Conservation (phyloP, 2,329 filamentous ascomycete species). For the Calonectria honghensis region DNA sequence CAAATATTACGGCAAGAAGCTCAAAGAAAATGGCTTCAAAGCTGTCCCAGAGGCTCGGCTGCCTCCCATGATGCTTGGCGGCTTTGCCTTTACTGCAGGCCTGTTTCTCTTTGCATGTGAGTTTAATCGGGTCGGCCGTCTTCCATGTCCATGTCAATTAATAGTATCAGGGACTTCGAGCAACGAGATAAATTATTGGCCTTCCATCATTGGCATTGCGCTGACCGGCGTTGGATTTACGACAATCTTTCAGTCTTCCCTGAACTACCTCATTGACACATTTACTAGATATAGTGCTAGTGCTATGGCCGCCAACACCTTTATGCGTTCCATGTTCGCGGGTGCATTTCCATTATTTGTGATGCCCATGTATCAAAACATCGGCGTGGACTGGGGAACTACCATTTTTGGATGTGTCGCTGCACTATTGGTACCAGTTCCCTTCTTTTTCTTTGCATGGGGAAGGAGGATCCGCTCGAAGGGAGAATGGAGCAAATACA, state of each 20-base stretch:
- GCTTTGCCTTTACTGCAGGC: slow-evolving; percentile 63
- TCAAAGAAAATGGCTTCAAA: slow-evolving; percentile 54
- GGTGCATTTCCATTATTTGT: slow-evolving; percentile 16
- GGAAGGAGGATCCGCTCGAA: neutral
- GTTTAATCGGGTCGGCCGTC: neutral
- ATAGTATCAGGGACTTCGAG: neutral
- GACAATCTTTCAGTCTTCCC: slow-evolving; percentile 32
- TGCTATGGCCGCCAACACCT: slow-evolving; percentile 22
- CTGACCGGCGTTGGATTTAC: slow-evolving; percentile 29
- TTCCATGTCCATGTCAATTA: neutral
- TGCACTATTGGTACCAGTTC: neutral
- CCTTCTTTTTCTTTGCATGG: slow-evolving; percentile 24
- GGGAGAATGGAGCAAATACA: slow-evolving; percentile 4
- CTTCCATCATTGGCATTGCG: slow-evolving; percentile 24
- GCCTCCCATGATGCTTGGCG: slow-evolving; percentile 67
- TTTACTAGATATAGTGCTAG: slow-evolving; percentile 29
- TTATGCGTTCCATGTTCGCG: slow-evolving; percentile 13
- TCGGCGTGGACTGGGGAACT: slow-evolving; percentile 15
- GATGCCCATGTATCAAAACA: slow-evolving; percentile 11
- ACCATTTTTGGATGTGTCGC: slow-evolving; percentile 21
- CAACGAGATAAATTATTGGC: slow-evolving; percentile 11
- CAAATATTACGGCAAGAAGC: slow-evolving; percentile 72
- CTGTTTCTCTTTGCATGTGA: slow-evolving; percentile 57
- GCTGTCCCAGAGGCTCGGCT: slow-evolving; percentile 63
- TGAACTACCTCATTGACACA: slow-evolving; percentile 34